Evolutionary conservation across 768 basidiomycete genomes (phyloP).

Genomic region (Agrocybe praecox): DNA sequence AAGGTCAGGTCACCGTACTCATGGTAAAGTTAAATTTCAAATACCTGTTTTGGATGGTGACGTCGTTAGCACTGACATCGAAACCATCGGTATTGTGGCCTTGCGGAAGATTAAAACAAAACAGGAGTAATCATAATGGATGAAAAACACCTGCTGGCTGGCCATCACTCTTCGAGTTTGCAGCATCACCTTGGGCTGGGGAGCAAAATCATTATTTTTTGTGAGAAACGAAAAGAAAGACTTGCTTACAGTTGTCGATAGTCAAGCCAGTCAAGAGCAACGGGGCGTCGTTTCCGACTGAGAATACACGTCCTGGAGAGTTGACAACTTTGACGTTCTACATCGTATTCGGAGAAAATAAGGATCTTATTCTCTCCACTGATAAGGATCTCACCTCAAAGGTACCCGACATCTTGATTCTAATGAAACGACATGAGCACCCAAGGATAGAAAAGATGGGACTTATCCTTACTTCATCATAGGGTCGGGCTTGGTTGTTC

Average conservation of each 20-base stretch:
- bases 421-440: constrained; percentile 9
- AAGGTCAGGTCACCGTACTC: not conserved
- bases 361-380: not conserved
- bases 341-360: not conserved
- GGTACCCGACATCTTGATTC: constrained; percentile 40
- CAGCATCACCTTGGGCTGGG: constrained; percentile 50
- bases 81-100: constrained; percentile 57
- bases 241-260: constrained; percentile 64
- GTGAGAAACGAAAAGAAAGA: not conserved
- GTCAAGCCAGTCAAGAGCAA: constrained; percentile 45
- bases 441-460: too few relatives aligned
- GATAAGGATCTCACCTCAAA: constrained; percentile 22
- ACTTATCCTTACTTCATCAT: constrained; percentile 40
- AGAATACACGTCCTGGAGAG: constrained; percentile 41
- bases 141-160: constrained; percentile 37
- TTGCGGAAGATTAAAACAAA: not conserved
- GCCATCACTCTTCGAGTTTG: constrained; percentile 54
- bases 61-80: constrained; percentile 36
- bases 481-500: constrained; percentile 42
- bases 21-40: not conserved
- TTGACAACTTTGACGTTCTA: constrained; percentile 43
- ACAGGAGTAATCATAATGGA: not conserved
- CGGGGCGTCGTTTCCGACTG: constrained; percentile 39
- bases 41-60: constrained; percentile 46
- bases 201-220: not conserved